Evolutionary conservation across 1,284 basidiomycete genomes (phyloP), one percentile per base, ranked within the genome.

Genomic region (Spongispora temasekensis): DNA sequence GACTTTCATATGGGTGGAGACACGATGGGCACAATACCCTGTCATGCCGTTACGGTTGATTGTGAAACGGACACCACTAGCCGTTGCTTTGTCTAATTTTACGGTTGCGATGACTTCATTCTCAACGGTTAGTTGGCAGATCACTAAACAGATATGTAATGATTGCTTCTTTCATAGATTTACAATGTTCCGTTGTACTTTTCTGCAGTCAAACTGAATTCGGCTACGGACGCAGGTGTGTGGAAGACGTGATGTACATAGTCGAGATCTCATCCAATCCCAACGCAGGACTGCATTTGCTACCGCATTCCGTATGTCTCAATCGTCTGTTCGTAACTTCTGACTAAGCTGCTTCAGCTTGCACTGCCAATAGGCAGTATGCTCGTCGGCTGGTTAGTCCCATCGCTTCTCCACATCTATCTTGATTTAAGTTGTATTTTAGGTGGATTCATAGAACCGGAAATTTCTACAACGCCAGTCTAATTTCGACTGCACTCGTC

Each of bases 111-210:
- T 92, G 71, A 81, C 87, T 21, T 85, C 89, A 27, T 96, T 93
- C 73, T 91, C 90, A 1, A 87, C 88, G 82, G 91, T 93, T 68
- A 69, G 87, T 79, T n/a, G 51, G 15, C 25, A 35, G 28, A 53
- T 55, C 25, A 28, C 44, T 54, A 10, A 57, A 28, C 42, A 15
- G 15, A 23, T 30, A 17, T 35, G 17, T 12, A 27, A 50, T 28
- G 27, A 50, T 50, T 10, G 5, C 62, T 56, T 59, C 62, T 56
- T 62, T 30, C 37, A 23, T 32, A 94, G 93, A 79, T 95, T 35
- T 96, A 95, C 76, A 93, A 93, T 68, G 81, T 93, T 31, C 94
- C 94, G 21, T 75, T 95, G 85, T 95, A 93, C 78, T 96, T 94
- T 69, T 89, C 91, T 61, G 89, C 93, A n/a, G 95, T 95, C 50